Conservation (phyloP, 148 eudicot species). For the Pouteria glomerata region DNA sequence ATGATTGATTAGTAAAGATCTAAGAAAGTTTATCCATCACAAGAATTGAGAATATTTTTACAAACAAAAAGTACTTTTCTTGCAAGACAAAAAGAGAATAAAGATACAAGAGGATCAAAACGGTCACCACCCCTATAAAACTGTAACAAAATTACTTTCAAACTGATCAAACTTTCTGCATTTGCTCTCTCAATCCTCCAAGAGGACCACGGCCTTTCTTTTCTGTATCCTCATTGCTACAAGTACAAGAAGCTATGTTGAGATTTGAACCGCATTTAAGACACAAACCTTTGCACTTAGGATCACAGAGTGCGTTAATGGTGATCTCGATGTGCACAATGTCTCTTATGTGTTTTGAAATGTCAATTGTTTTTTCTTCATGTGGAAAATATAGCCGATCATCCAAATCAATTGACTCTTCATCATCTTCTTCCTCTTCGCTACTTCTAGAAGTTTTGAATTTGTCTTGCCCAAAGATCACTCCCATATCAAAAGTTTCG, state of each 20-base stretch:
- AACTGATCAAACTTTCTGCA: constrained; percentile 36
- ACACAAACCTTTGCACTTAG: constrained; percentile 75
- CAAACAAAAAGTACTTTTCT: no score
- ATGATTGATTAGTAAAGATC: no score
- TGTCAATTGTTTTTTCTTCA: constrained; percentile 60
- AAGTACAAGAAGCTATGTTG: constrained; percentile 48
- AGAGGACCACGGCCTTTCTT: constrained; percentile 55
- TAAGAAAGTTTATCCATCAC: no score
- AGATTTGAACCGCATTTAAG: constrained; percentile 69
- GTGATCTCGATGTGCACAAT: constrained; percentile 80
- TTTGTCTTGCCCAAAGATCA: constrained; percentile 47
- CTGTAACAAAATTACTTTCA: no score
- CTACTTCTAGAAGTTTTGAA: constrained; percentile 9
- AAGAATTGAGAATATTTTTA: no score
- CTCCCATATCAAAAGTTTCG: constrained; percentile 57
- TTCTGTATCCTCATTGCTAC: constrained; percentile 28
- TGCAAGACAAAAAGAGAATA: no score
- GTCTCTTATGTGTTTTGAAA: constrained; percentile 88
- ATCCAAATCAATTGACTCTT: constrained; percentile 56
- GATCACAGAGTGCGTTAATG: constrained; percentile 58
- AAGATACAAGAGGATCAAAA: no score
- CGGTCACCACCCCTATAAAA: no score
- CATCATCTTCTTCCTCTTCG: constrained; percentile 40
- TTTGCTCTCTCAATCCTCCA: constrained; percentile 51
- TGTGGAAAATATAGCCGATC: constrained; percentile 74